Conservation (phyloP, 306 rosid species). For the Pachyrhizus erosus region DNA sequence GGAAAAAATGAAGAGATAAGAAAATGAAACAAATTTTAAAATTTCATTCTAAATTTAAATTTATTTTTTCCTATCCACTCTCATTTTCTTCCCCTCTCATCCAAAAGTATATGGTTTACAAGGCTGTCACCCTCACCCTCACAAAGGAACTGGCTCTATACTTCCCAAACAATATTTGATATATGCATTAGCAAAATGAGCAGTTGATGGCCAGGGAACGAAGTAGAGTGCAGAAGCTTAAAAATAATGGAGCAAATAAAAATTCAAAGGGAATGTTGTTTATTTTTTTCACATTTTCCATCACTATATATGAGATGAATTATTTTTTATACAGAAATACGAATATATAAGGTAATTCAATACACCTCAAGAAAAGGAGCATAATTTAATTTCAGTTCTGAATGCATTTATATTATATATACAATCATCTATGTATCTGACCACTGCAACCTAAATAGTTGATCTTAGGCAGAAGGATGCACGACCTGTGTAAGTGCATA, state of each 20-base stretch:
- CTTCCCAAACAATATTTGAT: neutral
- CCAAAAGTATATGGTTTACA: too few species aligned
- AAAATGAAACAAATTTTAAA: too few species aligned
- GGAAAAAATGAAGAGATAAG: neutral
- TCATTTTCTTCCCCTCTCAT: too few species aligned
- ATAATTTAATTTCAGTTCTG: neutral
- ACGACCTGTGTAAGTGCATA: slow-evolving; percentile 13
- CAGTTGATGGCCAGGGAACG: neutral
- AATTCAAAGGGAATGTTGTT: neutral
- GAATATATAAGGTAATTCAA: neutral
- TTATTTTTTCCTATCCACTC: too few species aligned
- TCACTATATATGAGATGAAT: neutral
- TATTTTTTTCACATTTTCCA: neutral
- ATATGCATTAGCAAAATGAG: neutral
- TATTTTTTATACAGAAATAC: neutral
- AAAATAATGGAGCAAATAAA: neutral
- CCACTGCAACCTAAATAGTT: slow-evolving; percentile 17
- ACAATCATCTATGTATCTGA: neutral
- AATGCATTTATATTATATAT: neutral
- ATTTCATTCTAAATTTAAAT: too few species aligned
- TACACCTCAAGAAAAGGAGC: slow-evolving; percentile 14
- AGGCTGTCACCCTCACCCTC: too few species aligned
- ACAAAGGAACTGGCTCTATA: neutral
- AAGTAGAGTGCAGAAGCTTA: neutral
- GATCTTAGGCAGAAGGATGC: slow-evolving; percentile 20